Base-by-base conservation (phyloP, 257 asterid genomes). In the Capsicum chinense region DNA sequence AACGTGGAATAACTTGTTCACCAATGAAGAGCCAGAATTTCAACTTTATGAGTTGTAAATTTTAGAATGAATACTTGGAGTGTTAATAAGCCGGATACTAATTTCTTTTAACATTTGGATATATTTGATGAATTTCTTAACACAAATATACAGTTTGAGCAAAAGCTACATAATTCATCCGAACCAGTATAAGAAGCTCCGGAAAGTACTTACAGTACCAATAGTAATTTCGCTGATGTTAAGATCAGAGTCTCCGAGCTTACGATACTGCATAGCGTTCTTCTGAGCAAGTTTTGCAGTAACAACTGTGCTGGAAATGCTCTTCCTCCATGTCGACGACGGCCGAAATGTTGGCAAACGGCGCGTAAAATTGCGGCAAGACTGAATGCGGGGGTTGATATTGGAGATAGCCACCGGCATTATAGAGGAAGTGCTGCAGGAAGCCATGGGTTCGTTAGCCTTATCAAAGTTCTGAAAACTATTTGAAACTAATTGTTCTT, bases 221-320 rank as follows among this genome's bases (percentile, higher is more conserved):
- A 95, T 85, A 47, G 98, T 91, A 88, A 95, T 94, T 90, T 95
- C 98, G 74, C 98, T 94, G 59, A 95, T 92, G 63, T 89, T 59
- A 52, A 95, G 98, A 88, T 95, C 95, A 21, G 99, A 95, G 86
- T 94, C 97, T 0, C 98, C 99, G 66, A 95, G 97, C 76, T 92
- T 94, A 85, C 84, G 90, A 85, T 92, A 95, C 86, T 91, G 85
- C 88, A 95, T 81, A 5, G 93, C 85, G 63, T 83, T 83, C 80
- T 87, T 85, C 83, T 81, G 90, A 4, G 83, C 86, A 19, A 64
- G 83, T 52, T 84, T 84, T n/a, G 86, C 86, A 13, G 64, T 35
- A 26, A 83, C 81, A 4, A 56, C 47, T 26, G 50, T 8, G 64
- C 64, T 39, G 44, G 44, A 39, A 39, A 4, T 39, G 3, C 44